These are phyloP conservation scores for Kazachstania sp. DNA, from an alignment of 1,139 yeast genomes.

Conservation along the genomic window DNA sequence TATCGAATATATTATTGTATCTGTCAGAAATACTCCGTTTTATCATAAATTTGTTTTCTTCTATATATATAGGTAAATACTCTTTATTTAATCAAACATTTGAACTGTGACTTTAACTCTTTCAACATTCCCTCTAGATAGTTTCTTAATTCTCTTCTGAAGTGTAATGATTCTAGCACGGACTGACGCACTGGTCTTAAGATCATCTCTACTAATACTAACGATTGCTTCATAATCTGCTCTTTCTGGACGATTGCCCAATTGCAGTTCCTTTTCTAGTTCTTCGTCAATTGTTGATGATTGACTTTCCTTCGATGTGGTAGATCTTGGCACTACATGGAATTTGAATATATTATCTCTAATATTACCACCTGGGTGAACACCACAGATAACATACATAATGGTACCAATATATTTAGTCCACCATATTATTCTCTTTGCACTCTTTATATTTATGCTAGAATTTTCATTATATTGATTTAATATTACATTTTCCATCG, in stretches of 20 bases:
- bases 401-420: conserved; percentile 56
- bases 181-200: conserved; percentile 48
- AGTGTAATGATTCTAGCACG: conserved; percentile 44
- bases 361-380: conserved; percentile 65
- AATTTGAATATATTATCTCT: conserved; percentile 45
- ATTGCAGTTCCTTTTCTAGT: not conserved
- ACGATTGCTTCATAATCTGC: conserved; percentile 38
- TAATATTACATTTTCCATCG: conserved; percentile 37
- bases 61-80: not conserved
- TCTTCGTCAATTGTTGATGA: conserved; percentile 6
- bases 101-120: conserved; percentile 36
- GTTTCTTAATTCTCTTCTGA: conserved; percentile 44
- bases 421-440: conserved; percentile 49
- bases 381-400: conserved; percentile 66
- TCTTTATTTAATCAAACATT: conserved; percentile 1
- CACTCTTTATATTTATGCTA: conserved; percentile 38
- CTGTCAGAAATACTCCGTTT: not conserved
- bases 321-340: conserved; percentile 27
- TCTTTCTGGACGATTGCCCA: not conserved
- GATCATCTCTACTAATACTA: conserved; percentile 41
- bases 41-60: not conserved
- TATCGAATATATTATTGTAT: too few species aligned
- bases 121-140: conserved; percentile 38
- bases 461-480: conserved; percentile 18
- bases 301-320: not conserved